A percentile compares a stretch with the other conserved stretches of the same genome.
Evolutionary conservation across 1,284 basidiomycete genomes (phyloP).

Genomic region (Pyrrhoderma lamaoense): DNA sequence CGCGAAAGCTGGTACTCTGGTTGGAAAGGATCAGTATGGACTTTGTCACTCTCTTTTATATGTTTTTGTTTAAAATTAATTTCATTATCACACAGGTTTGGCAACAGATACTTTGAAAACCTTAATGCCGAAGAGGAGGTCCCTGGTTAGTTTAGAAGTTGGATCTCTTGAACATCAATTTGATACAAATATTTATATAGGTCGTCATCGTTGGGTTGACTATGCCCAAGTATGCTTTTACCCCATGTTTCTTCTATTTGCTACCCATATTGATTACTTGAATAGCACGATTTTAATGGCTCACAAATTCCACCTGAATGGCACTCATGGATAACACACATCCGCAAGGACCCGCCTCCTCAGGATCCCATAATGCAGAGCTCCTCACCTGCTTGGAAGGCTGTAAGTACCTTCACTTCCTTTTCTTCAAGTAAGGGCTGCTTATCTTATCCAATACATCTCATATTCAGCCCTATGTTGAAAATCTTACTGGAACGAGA

Average conservation of each 20-base stretch:
- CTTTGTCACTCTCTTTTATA: slow-evolving; percentile 19
- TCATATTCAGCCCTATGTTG: slow-evolving; percentile 56
- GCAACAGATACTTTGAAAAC: slow-evolving; percentile 91
- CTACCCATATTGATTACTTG: not conserved
- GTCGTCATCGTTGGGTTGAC: slow-evolving; percentile 92
- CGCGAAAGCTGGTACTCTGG: slow-evolving; percentile 72
- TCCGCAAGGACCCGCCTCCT: slow-evolving; percentile 73
- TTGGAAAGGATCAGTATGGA: slow-evolving; percentile 80
- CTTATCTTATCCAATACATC: not conserved
- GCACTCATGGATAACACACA: slow-evolving; percentile 93
- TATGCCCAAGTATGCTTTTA: slow-evolving; percentile 58
- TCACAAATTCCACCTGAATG: slow-evolving; percentile 90
- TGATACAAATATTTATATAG: no score
- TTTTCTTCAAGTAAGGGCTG: slow-evolving; percentile 2
- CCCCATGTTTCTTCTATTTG: not conserved
- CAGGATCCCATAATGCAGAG: slow-evolving; percentile 68
- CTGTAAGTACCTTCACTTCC: slow-evolving; percentile 45
- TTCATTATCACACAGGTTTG: slow-evolving; percentile 50
- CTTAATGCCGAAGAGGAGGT: slow-evolving; percentile 76
- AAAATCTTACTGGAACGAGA: slow-evolving; percentile 88
- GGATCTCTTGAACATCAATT: no score
- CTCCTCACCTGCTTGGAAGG: slow-evolving; percentile 72
- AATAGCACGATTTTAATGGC: slow-evolving; percentile 77
- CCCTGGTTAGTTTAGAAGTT: slow-evolving; percentile 48
- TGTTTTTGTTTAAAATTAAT: not conserved